A percentile compares a stretch with the other conserved stretches of the same genome.
phyloP scores from a whole-genome alignment of 148 eudicot genomes.

The Tetragonia tetragonoides region DNA sequence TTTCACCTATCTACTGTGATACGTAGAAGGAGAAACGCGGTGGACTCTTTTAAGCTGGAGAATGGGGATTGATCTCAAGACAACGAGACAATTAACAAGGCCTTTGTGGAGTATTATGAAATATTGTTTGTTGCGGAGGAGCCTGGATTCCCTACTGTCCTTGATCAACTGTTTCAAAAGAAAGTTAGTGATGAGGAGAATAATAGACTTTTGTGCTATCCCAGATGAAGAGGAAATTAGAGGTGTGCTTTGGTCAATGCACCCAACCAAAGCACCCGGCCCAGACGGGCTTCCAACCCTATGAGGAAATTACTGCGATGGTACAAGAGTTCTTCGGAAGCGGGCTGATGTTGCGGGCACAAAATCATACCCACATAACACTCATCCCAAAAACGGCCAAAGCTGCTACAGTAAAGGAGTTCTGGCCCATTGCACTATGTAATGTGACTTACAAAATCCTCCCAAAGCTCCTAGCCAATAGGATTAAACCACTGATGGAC shows the following conservation, averaged over 20 bases:
- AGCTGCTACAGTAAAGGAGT: background rate
- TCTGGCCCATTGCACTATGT: background rate
- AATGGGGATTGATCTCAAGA: background rate
- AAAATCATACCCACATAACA: background rate
- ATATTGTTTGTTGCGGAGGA: background rate
- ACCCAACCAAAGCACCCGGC: background rate
- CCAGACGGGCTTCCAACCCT: background rate
- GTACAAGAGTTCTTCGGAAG: background rate
- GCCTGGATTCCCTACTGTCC: background rate
- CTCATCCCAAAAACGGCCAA: background rate
- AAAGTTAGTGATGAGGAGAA: background rate
- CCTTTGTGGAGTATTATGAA: background rate
- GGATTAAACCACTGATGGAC: background rate
- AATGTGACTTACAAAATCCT: background rate
- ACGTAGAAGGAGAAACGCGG: background rate
- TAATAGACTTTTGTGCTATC: no score
- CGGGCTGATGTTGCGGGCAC: background rate
- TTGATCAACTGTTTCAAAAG: background rate
- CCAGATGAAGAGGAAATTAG: background rate
- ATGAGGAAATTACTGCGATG: background rate
- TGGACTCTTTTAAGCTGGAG: background rate
- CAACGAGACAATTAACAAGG: background rate
- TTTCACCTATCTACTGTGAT: background rate
- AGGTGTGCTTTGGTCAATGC: background rate
- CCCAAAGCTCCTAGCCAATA: background rate